Evolutionary conservation across 2,329 filamentous ascomycete genomes (phyloP), one percentile per base, ranked within the genome.

Genomic region (Exophiala sp.): DNA sequence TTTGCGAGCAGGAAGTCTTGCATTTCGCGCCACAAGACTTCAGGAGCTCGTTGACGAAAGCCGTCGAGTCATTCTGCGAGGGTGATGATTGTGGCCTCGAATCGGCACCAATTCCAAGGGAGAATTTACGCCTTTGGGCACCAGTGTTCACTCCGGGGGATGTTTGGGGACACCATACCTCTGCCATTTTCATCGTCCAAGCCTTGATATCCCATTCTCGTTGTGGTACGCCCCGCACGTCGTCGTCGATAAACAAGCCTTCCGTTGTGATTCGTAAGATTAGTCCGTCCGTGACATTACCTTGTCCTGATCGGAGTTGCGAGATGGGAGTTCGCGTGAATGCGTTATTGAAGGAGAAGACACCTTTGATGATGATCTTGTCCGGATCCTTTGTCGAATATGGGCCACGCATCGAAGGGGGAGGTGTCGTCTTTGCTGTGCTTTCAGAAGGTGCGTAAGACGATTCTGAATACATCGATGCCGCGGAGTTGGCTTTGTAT

Each of bases 191-290:
- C 70, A 98, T 79, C 37, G 89, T 95, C 93, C 93, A 97, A 21
- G 91, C 90, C 69, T 97, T 97, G 64, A 97, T 82, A 67, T 98
- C 93, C 93, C 93, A 98, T 71, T 98, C 93, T 52, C 93, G 82
- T 70, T 97, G 89, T n/a, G 88, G 83, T 13, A 96, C 88, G 55
- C 83, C 82, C 38, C 90, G 83, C 45, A 96, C 80, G 66, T 97
- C 93, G 67, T 98, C 93, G 66, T 98, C 93, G 64, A 98, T 93
- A 70, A 97, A 97, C 46, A 97, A 77, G 14, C 93, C 93, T 67
- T 95, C 91, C 1, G 88, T 95, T 9, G 88, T 91, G 63, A 97
- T 93, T 44, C 87, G 86, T 54, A 98, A 77, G 54, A 97, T 86
- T 39, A 98, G 76, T 0, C 93, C 93, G 64, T 98, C 90, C 1